Percentiles rank a stretch among this genome's conserved stretches.
These are phyloP conservation scores for Aspergillus luchuensis DNA, from an alignment of 2,329 filamentous ascomycete genomes.

Conservation along the genomic window DNA sequence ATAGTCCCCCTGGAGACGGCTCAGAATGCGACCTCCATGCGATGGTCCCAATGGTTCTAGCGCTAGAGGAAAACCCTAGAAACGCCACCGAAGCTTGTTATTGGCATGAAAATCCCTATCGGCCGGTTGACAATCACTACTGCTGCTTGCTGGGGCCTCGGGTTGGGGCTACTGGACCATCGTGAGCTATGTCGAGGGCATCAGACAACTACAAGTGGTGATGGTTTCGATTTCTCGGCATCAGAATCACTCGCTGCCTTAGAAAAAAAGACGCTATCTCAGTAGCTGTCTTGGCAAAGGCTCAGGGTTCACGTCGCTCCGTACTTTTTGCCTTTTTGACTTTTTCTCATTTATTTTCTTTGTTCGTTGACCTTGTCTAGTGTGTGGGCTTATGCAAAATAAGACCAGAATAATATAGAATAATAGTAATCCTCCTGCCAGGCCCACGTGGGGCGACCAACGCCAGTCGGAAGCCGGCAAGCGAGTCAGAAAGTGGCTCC, in stretches of 20 bases:
- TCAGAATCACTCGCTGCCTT: too few relatives aligned
- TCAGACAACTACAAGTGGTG: too few relatives aligned
- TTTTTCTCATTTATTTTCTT: too few relatives aligned
- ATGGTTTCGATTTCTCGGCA: too few relatives aligned
- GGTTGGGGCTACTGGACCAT: neutral
- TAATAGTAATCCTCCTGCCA: too few relatives aligned
- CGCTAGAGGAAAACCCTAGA: neutral
- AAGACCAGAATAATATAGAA: too few relatives aligned
- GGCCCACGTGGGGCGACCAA: neutral
- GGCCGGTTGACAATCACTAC: neutral
- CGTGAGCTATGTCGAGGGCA: neutral
- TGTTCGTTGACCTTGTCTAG: too few relatives aligned
- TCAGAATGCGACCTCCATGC: neutral
- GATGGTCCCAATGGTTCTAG: neutral
- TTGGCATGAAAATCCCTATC: neutral
- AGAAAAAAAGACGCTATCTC: too few relatives aligned
- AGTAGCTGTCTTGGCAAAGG: too few relatives aligned
- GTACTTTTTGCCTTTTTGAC: too few relatives aligned
- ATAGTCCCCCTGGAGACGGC: neutral
- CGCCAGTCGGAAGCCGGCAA: neutral
- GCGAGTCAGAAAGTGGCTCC: conserved; percentile 1
- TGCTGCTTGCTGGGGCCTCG: neutral
- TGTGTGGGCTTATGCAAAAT: too few relatives aligned
- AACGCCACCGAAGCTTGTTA: conserved; percentile 3
- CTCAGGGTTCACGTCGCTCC: too few relatives aligned